Base-by-base conservation (phyloP, 805 yeast species). In the Isabelozyma gotoi region DNA sequence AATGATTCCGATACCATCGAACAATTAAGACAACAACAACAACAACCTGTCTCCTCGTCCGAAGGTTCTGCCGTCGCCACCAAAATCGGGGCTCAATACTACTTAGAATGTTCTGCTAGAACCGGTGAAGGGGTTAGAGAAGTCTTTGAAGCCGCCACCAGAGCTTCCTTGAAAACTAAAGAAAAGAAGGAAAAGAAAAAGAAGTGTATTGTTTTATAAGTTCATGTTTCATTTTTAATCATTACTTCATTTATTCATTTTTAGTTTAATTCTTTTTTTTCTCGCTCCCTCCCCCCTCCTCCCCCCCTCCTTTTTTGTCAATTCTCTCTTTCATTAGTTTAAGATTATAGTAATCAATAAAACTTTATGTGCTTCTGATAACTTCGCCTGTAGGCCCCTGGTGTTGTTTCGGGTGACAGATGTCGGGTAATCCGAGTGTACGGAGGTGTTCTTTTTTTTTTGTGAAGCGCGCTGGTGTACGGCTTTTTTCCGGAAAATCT, bases 91-190 rank as follows among this genome's bases (percentile, higher is more conserved):
- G 96, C 96, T 47, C 71, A 82, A 51, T 81, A 83, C 64, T 89
- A 89, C 67, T 77, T 87, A 60, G 97, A 89, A 74, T 89, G 97
- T 77, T 88, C 96, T 41, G 96, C 96, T 31, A 86, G 85, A 73
- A 82, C 88, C 53, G 90, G 90, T 60, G 85, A 84, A 67, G 96
- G 96, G 71, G 97, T 89, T 46, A 84, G 88, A 66, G 96, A 88
- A 66, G 96, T 90, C 46, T 89, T 89, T 62, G 95, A 88, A 73
- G 82, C 87, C 53, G 96, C 97, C 27, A 88, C 96, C 18, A 80
- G 96, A 66, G 96, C 96, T 44, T 88, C 96, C 15, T 78, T 89
- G 57, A 79, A 77, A 74, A 80, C 82, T 44, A 80, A 83, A 67
- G 80, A 74, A 59, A 68, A 67, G 68, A 72, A 67, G 60, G 78